Base-by-base conservation (phyloP, 441 rosid species). In the Gossypium schwendimanii region DNA sequence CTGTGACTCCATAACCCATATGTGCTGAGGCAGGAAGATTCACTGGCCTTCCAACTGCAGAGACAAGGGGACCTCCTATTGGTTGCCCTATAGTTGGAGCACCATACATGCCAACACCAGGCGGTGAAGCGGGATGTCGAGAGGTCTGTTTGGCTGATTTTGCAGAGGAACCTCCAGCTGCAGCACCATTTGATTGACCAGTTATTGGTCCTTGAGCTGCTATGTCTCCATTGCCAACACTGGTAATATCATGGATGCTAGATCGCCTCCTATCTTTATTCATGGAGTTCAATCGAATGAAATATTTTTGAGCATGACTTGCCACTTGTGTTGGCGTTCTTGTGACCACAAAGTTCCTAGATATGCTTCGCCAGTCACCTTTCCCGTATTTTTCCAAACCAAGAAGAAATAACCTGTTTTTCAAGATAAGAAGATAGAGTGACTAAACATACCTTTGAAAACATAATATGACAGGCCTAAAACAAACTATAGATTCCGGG, bases 291-390 rank as follows among this genome's bases (percentile, higher is more conserved):
- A 88, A 77, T 68, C 99, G 89, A 61, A 88, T 90, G 81, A 93
- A 93, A 76, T 91, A 91, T 80, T 95, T 95, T 71, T 95, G 99
- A 3, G 99, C 98, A 15, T 93, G 99, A 81, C 99, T 95, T 3
- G 99, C 99, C 1, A 95, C 99, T 81, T 95, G 99, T 2, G 98
- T 93, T 1, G 97, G 98, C 6, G 98, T 96, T 82, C 98, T 93
- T 59, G 99, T 89, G 71, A 91, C 94, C 62, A 96, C 99, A 80
- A 84, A 96, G 80, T 93, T 91, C 21, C 99, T 87, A 4, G 99
- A 93, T 75, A 96, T 93, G 76, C 98, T 95, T 76, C 98, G 91
- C 97, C 99, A 95, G 65, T 95, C 99, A 31, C 98, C 99, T 84
- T 93, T 96, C 71, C 99, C 99, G 15, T 91, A 93, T 75, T 93